Base-by-base conservation (phyloP, 2,329 filamentous ascomycete genomes). In the Talaromyces sp. region DNA sequence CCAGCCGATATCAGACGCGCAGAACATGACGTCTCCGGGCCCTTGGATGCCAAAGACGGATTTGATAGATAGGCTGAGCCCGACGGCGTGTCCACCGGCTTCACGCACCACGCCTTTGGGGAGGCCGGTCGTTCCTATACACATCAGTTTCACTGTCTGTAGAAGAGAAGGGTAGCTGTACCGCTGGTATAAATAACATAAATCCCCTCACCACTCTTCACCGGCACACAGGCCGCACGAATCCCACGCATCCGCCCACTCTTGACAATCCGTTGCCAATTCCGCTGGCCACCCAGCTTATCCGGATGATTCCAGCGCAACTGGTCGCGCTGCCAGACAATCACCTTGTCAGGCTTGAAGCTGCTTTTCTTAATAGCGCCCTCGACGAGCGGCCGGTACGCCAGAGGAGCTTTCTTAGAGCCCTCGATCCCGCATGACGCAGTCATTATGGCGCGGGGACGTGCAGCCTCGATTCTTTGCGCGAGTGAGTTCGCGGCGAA, bases 401-500 rank as follows among this genome's bases (percentile, higher is more conserved):
- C 78, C 63, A 91, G 82, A 0, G 92, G 88, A 0, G 89, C 88
- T 22, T 22, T 22, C 74, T 96, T 96, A 57, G 81, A 81, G 4
- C 92, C 93, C 68, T 97, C 93, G 60, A 97, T 93, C 36, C 93
- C 93, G 74, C 93, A 97, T 9, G 91, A 96, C 0, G 93, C 92
- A 0, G 93, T 96, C 72, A 97, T 84, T 55, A 97, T 86, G 10
- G 84, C 87, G 9, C 85, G 84, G 8, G 93, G 91, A 36, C 84
- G 84, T 8, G 89, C 91, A 0, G 90, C 89, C 57, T 96, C 92
- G 66, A 98, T 96, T 28, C 93, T 85, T 76, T 97, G 93, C 0
- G 92, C 91, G 52, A 97, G 81, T 4, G 92, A 90, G 10, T 83
- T 81, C 0, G 92, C 82, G 0, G 91, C 92, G 72, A 98, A 98